Conservation (phyloP, 345 rosid species). For the Eucalyptus cloeziana region DNA sequence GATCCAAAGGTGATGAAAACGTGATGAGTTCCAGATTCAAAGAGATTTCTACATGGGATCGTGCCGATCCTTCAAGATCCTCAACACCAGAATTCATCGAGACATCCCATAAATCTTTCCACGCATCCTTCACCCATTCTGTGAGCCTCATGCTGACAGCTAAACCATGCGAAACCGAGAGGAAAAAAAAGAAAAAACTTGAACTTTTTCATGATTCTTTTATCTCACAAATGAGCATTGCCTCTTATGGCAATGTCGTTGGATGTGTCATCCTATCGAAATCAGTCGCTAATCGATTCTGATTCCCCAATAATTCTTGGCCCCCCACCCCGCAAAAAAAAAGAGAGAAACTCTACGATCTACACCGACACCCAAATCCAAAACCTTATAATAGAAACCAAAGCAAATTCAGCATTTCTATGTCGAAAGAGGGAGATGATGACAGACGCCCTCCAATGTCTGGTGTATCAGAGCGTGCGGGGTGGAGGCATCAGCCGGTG, state of each 20-base stretch:
- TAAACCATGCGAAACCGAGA: neutral
- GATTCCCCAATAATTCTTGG: neutral
- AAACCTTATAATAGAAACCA: neutral
- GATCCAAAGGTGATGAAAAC: neutral
- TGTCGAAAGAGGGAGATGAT: neutral
- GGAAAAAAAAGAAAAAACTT: neutral
- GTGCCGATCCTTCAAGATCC: neutral
- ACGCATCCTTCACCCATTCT: neutral
- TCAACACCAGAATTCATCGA: neutral
- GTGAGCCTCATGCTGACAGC: neutral
- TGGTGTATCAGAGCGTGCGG: slow-evolving; percentile 7
- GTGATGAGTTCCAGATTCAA: neutral
- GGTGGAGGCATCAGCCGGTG: slow-evolving; percentile 76
- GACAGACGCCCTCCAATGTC: neutral
- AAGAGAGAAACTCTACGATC: neutral
- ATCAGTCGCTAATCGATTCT: neutral
- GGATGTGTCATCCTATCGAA: neutral
- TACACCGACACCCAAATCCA: neutral
- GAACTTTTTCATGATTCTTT: neutral
- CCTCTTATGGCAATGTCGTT: neutral
- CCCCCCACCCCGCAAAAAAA: neutral
- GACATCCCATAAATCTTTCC: neutral
- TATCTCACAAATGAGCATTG: neutral
- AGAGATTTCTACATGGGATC: neutral
- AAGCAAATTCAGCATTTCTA: neutral